Conservation (phyloP, 176 grass and related monocot species). For the Hyparrhenia diplandra region DNA sequence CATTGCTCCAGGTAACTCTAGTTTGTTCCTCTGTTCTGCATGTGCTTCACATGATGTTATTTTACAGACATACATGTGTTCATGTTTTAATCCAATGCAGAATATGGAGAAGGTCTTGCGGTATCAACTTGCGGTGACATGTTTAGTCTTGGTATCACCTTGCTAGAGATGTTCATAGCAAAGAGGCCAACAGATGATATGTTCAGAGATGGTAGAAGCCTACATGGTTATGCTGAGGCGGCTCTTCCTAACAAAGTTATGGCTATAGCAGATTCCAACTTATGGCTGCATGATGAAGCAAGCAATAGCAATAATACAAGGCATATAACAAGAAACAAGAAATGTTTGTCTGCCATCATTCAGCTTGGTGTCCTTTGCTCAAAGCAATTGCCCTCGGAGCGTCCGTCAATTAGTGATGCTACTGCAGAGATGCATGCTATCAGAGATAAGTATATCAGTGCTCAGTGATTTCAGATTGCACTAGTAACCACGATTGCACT, state of each 20-base stretch:
- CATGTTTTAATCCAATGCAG: not conserved
- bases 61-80: not conserved
- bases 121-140: slow-evolving; percentile 5
- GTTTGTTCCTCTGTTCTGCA: not conserved
- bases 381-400: not conserved
- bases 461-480: not conserved
- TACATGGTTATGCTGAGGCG: not conserved
- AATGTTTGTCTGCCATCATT: not conserved
- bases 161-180: not conserved
- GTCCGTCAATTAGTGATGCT: not conserved
- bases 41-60: not conserved
- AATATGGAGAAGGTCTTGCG: not conserved
- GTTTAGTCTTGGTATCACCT: slow-evolving; percentile 6
- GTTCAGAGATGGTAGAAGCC: slow-evolving; percentile 5
- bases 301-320: not conserved
- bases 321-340: not conserved
- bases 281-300: not conserved
- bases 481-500: no score
- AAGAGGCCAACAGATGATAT: slow-evolving; percentile 1
- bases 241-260: not conserved
- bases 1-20: not conserved
- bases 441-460: slow-evolving; percentile 6
- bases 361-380: slow-evolving; percentile 20
- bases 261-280: not conserved
- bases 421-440: slow-evolving; percentile 26